Base-by-base conservation (phyloP, 225 moss, liverwort and hornwort species). In the Rhytidiadelphus loreus region DNA sequence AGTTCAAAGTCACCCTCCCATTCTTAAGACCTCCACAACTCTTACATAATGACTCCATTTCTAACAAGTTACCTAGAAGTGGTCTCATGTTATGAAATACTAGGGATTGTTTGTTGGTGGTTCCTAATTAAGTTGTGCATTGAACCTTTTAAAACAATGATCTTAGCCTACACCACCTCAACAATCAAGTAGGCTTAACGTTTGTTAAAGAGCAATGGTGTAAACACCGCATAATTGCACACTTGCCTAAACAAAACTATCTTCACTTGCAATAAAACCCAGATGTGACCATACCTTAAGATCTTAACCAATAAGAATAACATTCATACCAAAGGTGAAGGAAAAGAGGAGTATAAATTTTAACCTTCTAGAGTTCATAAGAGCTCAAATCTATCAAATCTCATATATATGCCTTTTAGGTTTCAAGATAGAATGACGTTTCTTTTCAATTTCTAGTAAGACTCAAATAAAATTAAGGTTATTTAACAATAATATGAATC, bases 31-130 rank as follows among this genome's bases (percentile, higher is more conserved):
- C 20, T 6, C 6, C 5, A 2, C 20, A 37, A 3, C 11, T 37
- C 39, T 69, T 39, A 13, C 1, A 7, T 24, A 69, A 39, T 13
- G 21, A 13, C 0, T 23, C 2, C 2, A n/a, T 22, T n/a, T 6
- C 62, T 69, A 13, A 39, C 24, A 23, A 69, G 4, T 24, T 69
- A 13, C 2, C 13, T 24, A 41, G 3, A 70, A 25, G 14, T 2
- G 1, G 41, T 25, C 5, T 69, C 1, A 23, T 23, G 1, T 39
- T 23, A 39, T 7, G 1, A 23, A 23, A 39, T 68, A 68, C 1
- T 23, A n/a, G 2, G 2, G 12, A 12, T 69, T 39, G 4, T 3
- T 5, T 25, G 14, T 0, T 3, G 1, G 4, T 0, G 1, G 0
- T 41, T 39, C 14, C 11, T 0, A n/a, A n/a, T 70, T 70, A 8